phyloP scores from a whole-genome alignment of 2,329 filamentous ascomycete species.

The Reticulascus tulasneorum region DNA sequence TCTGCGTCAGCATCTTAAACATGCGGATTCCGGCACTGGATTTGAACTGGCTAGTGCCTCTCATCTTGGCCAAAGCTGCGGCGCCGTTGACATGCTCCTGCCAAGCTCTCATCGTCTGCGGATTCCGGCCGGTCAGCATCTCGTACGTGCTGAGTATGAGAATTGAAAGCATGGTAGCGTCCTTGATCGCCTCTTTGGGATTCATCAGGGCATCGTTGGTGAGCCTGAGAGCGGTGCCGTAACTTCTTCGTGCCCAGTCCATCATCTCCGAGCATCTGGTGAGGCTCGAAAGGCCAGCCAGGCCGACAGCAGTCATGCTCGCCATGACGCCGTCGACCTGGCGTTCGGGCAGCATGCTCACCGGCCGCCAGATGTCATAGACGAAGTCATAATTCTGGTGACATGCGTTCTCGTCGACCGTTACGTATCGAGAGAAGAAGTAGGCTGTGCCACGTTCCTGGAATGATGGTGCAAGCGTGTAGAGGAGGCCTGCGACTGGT shows the following conservation, averaged over 20 bases:
- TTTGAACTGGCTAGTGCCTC: slow-evolving; percentile 43
- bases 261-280: slow-evolving; percentile 37
- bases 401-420: slow-evolving; percentile 38
- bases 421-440: slow-evolving; percentile 49
- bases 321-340: slow-evolving; percentile 43
- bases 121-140: slow-evolving; percentile 43
- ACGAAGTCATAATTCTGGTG: slow-evolving; percentile 51
- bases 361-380: slow-evolving; percentile 48
- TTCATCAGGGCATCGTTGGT: slow-evolving; percentile 46
- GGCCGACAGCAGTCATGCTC: slow-evolving; percentile 51
- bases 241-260: slow-evolving; percentile 45
- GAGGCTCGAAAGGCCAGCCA: slow-evolving; percentile 47
- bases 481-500: slow-evolving; percentile 23
- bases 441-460: slow-evolving; percentile 43
- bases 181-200: slow-evolving; percentile 38
- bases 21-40: slow-evolving; percentile 43
- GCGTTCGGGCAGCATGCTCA: slow-evolving; percentile 23
- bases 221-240: slow-evolving; percentile 46
- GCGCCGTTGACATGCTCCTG: slow-evolving; percentile 51
- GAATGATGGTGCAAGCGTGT: slow-evolving; percentile 27
- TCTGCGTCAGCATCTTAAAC: slow-evolving; percentile 51
- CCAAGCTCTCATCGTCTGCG: slow-evolving; percentile 46
- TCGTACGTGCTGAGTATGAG: slow-evolving; percentile 53
- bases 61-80: slow-evolving; percentile 43
- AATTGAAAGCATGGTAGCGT: slow-evolving; percentile 49